Percentiles rank a stretch among this genome's conserved stretches.
These are phyloP conservation scores for Capronia epimyces DNA, from an alignment of 2,329 filamentous ascomycete species.

Conservation along the genomic window DNA sequence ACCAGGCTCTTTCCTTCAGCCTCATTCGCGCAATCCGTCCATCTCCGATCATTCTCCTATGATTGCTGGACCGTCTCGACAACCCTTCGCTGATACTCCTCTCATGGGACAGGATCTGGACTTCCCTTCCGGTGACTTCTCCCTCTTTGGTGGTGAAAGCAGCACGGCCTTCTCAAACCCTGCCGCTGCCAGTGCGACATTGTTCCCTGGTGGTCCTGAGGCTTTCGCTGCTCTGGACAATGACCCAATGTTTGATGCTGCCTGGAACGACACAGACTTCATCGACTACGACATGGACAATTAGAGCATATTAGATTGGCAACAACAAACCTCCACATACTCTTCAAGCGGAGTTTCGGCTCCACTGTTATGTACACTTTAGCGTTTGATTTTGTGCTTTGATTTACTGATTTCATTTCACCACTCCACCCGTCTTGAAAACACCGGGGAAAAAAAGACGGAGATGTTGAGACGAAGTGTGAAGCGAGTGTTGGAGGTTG, in stretches of 20 bases:
- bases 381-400: slow-evolving; percentile 1
- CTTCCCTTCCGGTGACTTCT: slow-evolving; percentile 25
- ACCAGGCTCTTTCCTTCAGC: slow-evolving; percentile 24
- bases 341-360: not conserved
- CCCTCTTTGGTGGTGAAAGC: slow-evolving; percentile 23
- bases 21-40: slow-evolving; percentile 28
- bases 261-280: slow-evolving; percentile 19
- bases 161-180: slow-evolving; percentile 26
- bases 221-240: slow-evolving; percentile 22
- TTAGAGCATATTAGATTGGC: slow-evolving; percentile 8
- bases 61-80: slow-evolving; percentile 21
- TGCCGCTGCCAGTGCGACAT: slow-evolving; percentile 23
- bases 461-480: slow-evolving; percentile 17
- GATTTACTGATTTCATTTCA: slow-evolving; percentile 13
- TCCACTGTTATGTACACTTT: slow-evolving; percentile 1
- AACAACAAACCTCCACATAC: slow-evolving; percentile 1
- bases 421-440: slow-evolving; percentile 24
- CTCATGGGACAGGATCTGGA: slow-evolving; percentile 17
- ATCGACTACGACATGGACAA: slow-evolving; percentile 24
- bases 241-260: slow-evolving; percentile 20
- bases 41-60: slow-evolving; percentile 26
- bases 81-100: slow-evolving; percentile 17
- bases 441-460: slow-evolving; percentile 20
- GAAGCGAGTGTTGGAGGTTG: slow-evolving; percentile 4
- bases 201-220: slow-evolving; percentile 26